These are phyloP conservation scores for Wickerhamomyces canadensis DNA, from an alignment of 805 yeast species.

Conservation along the genomic window DNA sequence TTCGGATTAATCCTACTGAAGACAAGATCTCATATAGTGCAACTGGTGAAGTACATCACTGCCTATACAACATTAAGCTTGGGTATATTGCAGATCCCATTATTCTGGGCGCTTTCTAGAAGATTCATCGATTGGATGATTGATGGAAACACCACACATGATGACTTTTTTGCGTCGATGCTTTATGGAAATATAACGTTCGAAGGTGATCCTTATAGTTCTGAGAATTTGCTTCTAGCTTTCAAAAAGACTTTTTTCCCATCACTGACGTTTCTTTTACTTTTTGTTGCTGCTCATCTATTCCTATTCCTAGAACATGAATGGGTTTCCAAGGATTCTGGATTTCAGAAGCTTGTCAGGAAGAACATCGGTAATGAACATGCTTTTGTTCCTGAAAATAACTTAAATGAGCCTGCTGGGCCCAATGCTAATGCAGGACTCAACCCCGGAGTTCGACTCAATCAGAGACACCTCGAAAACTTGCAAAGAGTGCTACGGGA, in stretches of 20 bases:
- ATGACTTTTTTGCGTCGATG: conserved; percentile 22
- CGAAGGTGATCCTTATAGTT: conserved; percentile 15
- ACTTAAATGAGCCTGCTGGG: too few species aligned
- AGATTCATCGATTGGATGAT: conserved; percentile 50
- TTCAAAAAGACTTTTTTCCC: conserved; percentile 16
- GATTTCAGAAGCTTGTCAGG: conserved; percentile 52
- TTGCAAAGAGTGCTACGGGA: conserved; percentile 5
- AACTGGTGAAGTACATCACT: conserved; percentile 16
- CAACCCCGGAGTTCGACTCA: conserved; percentile 1
- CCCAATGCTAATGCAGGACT: neutral
- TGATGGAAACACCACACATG: conserved; percentile 46
- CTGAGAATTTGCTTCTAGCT: conserved; percentile 3
- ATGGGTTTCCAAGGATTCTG: conserved; percentile 67
- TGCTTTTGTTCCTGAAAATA: too few species aligned
- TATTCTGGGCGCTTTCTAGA: conserved; percentile 50
- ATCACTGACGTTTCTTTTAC: conserved; percentile 31
- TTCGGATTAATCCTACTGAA: conserved; percentile 39
- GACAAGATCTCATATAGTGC: conserved; percentile 21
- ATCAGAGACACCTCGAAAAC: conserved; percentile 4
- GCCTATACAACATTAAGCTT: conserved; percentile 30
- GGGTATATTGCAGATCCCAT: conserved; percentile 47
- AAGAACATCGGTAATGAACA: conserved; percentile 47
- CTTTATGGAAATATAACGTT: conserved; percentile 14
- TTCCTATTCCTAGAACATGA: conserved; percentile 58
- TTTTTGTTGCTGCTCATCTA: conserved; percentile 36